Evolutionary conservation across 352 stramenopile species (phyloP), one percentile per base, ranked within the genome.

Genomic region (Phytophthora quininea): DNA sequence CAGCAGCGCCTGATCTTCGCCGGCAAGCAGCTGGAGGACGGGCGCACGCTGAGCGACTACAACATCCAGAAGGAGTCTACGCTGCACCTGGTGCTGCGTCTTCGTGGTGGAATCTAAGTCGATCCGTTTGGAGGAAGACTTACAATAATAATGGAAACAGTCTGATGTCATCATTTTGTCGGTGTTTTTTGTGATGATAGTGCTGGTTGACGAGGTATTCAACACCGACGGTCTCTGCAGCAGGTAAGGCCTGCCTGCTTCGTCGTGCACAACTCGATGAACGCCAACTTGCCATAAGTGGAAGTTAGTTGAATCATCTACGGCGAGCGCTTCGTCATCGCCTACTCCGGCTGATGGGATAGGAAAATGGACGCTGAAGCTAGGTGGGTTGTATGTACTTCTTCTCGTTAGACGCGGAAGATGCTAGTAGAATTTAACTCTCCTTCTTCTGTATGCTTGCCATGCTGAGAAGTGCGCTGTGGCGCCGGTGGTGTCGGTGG

Each of bases 1-100:
- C 98, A 79, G 80, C 95, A 99, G 77, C 83, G 95, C 50, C 82
- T 98, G 54, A 99, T 99, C 68, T 98, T 98, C 72, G 93, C 87
- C 40, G 94, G 95, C 53, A 97, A 98, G 77, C 93, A 98, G 82
- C 80, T 98, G n/a, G 90, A 98, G 67, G 92, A 96, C 64, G 81
- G 81, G 32, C 96, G 96, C 69, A 97, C 92, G n/a, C 77, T 98
- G 29, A 85, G 84, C 52, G 63, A 58, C 80, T 98, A 98, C 82
- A 90, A 97, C 71, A 93, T 98, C 60, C 90, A 98, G 74, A 98
- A 98, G 82, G 93, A 98, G 73, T 97, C 88, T 52, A 98, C 93
- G 31, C 74, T 98, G 19, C 92, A 98, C 77, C 74, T 98, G 58
- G 94, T 98, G 54, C 73, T 98, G 3, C 85, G 92, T 51, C 80